A percentile compares a stretch with the other conserved stretches of the same genome.
These are phyloP conservation scores for Ophiocordyceps sinensis DNA, from an alignment of 2,329 filamentous ascomycete genomes.

Conservation along the genomic window DNA sequence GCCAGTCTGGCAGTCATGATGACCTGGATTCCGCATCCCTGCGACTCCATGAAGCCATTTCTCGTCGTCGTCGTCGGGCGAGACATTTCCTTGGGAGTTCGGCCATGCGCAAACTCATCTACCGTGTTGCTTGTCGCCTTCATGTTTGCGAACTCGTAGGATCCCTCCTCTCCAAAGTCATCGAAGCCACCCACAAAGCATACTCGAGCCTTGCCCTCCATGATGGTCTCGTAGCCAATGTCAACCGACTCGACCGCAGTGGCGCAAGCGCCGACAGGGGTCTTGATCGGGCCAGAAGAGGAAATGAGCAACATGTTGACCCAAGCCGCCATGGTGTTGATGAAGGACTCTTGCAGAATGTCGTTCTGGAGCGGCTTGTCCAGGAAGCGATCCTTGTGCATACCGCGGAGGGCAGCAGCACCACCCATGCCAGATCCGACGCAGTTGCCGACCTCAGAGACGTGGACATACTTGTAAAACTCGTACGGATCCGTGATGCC, in stretches of 20 bases:
- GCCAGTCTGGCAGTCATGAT: constrained; percentile 97
- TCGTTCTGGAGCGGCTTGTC: constrained; percentile 98
- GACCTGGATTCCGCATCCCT: constrained; percentile 94
- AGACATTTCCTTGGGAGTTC: constrained; percentile 95
- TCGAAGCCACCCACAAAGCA: constrained; percentile 98
- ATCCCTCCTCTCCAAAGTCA: constrained; percentile 98
- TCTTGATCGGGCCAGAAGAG: constrained; percentile 96
- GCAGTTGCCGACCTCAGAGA: constrained; percentile 96
- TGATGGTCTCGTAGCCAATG: constrained; percentile 95
- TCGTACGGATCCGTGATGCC: constrained; percentile 99
- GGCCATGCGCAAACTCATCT: constrained; percentile 88
- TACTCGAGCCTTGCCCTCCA: constrained; percentile 93
- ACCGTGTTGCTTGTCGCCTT: constrained; percentile 97
- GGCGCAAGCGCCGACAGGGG: constrained; percentile 91
- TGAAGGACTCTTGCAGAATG: constrained; percentile 97
- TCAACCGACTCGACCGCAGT: constrained; percentile 96
- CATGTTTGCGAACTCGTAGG: constrained; percentile 99
- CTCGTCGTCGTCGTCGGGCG: constrained; percentile 91
- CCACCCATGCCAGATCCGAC: constrained; percentile 98
- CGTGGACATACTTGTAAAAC: constrained; percentile 98
- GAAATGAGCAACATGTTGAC: constrained; percentile 98
- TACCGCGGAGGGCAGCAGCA: constrained; percentile 78
- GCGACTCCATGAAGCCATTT: constrained; percentile 98
- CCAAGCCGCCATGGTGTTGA: constrained; percentile 99
- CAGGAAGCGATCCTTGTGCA: constrained; percentile 96